phyloP scores from a whole-genome alignment of 2,329 filamentous ascomycete genomes.

The Triangularia verruculosa region DNA sequence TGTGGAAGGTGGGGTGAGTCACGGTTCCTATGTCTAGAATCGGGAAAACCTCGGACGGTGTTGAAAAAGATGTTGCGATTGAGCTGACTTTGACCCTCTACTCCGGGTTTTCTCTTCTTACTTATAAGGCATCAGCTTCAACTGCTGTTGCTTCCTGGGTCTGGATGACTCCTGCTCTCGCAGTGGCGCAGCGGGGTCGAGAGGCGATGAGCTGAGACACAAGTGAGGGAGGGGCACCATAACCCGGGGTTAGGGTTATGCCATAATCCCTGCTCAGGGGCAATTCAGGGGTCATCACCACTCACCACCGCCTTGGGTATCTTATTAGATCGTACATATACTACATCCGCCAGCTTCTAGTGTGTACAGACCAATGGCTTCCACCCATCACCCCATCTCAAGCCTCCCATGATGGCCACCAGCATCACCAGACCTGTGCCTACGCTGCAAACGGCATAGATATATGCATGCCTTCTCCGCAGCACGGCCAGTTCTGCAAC shows the following conservation, averaged over 20 bases:
- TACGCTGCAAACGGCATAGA: conserved; percentile 65
- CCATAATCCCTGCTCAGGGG: background rate
- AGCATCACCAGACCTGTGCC: conserved; percentile 54
- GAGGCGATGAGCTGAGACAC: background rate
- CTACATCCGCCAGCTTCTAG: conserved; percentile 13
- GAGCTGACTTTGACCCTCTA: background rate
- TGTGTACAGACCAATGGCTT: conserved; percentile 37
- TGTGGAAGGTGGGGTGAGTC: conserved; percentile 22
- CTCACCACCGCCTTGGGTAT: too few species aligned
- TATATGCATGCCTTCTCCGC: conserved; percentile 54
- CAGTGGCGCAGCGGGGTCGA: background rate
- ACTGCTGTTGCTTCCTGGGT: background rate
- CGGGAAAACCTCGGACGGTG: conserved; percentile 17
- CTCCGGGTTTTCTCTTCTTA: background rate
- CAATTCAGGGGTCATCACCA: background rate
- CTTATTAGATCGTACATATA: background rate
- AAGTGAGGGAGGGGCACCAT: background rate
- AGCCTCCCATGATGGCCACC: conserved; percentile 70
- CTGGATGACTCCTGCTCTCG: background rate
- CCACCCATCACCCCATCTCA: conserved; percentile 65
- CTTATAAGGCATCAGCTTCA: background rate
- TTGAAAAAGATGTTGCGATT: background rate
- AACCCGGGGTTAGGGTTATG: background rate
- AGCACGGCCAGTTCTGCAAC: conserved; percentile 57
- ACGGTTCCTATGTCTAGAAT: conserved; percentile 1